Base-by-base conservation (phyloP, 2,329 filamentous ascomycete genomes). In the Falciphora oryzae region DNA sequence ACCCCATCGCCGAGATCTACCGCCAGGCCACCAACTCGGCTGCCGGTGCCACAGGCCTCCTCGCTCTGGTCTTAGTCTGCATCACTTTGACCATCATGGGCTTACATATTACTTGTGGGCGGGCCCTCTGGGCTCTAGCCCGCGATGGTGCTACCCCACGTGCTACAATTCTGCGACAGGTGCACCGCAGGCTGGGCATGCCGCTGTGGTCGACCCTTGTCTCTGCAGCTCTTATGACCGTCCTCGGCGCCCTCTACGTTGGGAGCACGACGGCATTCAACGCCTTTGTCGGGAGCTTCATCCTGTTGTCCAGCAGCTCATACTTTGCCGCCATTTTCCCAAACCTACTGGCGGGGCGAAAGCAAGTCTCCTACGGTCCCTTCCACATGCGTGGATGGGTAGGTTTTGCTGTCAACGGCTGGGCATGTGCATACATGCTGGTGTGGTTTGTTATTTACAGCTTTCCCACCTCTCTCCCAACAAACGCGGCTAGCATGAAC, bases 1-100 rank as follows among this genome's bases (percentile, higher is more conserved):
- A 87, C 68, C 89, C 89, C 0, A 83, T 90, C 16, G 84, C 86
- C 8, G 84, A 87, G 63, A 87, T 91, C 65, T 91, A 90, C 73
- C 78, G 72, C 31, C 85, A 87, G 72, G 84, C 83, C 0, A 86
- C 84, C 0, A 79, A 80, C 0, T 81, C 79, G 1, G 76, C 75
- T 0, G 77, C 76, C 0, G 84, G 83, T 1, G 81, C 84, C 0
- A 78, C 81, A 0, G 83, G 81, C 0, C 73, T 87, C 3, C 76
- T 85, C 0, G 70, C 73, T 1, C 73, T 83, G 38, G 70, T 79
- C 32, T 68, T 79, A 65, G 68, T 78, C 2, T 76, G 73, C 65
- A 77, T 79, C n/a, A 69, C 68, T 4, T 67, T 77, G 35, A 77
- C 73, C 0, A 71, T 76, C 35, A 27, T 44, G 4, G 59, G 62